Evolutionary conservation across 73 alveolate genomes (phyloP), one percentile per base, ranked within the genome.

Genomic region (Paramecium sonneborni): DNA sequence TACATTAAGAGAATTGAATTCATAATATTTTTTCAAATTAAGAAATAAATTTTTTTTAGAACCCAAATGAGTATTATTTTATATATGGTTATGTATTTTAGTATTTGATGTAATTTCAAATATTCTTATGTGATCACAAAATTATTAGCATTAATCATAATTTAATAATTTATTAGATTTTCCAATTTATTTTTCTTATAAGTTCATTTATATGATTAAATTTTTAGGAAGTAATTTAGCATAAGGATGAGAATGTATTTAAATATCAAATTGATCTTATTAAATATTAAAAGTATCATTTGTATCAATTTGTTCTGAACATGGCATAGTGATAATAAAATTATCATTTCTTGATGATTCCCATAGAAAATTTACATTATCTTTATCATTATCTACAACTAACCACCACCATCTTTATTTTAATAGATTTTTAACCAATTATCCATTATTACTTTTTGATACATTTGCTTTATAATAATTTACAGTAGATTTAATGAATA

Each of bases 391-490:
- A 10, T 74, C 88, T 18, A 89, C 95, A 88, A 67, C 62, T n/a
- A 91, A 88, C 98, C 98, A 96, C 97, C 97, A 96, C 94, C 95
- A 96, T 56, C 97, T 70, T 55, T 56, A 23, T 44, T 93, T 96
- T 28, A 96, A 90, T 44, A 92, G 26, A 37, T 43, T 52, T 35
- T 93, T 93, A 0, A 95, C 96, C 6, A 96, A 57, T 20, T 67
- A 24, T 32, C 96, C 90, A 72, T 96, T 96, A 84, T 96, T 96
- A 4, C 98, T 97, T 86, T 94, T 96, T 24, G 97, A 97, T 14
- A 96, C 44, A 32, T 88, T 92, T 39, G 94, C 95, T 72, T 95
- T 96, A 85, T 76, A 93, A 11, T 85, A 39, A 35, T 23, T 20
- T 12, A 34, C 44, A 72, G 52, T 72, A 5, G 55, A 15, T 34